phyloP scores from a whole-genome alignment of 352 stramenopile species.

The Elongisporangium senticosum region DNA sequence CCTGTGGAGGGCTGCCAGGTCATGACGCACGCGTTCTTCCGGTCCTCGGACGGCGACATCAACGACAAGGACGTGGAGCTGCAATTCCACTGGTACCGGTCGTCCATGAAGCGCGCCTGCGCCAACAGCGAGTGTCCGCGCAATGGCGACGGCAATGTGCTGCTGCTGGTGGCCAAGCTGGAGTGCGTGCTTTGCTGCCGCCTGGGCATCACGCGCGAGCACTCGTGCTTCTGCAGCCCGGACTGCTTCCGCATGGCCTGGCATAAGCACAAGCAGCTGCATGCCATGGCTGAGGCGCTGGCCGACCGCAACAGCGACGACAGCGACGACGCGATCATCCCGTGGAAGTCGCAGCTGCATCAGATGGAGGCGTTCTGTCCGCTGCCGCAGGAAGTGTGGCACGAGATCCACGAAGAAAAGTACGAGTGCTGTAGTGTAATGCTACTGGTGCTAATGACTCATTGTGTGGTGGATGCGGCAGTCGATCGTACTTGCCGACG shows the following conservation, averaged over 20 bases:
- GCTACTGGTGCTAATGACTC: neutral
- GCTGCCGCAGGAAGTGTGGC: constrained; percentile 44
- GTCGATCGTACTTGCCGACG: constrained; percentile 64
- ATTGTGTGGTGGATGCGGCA: constrained; percentile 9
- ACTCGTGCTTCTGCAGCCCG: constrained; percentile 62
- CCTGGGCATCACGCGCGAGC: constrained; percentile 53
- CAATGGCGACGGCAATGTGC: constrained; percentile 54
- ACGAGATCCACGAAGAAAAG: constrained; percentile 64
- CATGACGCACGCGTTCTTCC: constrained; percentile 77
- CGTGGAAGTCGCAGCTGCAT: constrained; percentile 57
- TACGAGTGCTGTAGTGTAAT: constrained; percentile 15
- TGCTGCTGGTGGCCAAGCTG: constrained; percentile 65
- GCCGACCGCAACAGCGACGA: constrained; percentile 11
- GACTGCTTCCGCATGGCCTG: constrained; percentile 66
- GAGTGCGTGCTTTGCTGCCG: constrained; percentile 68
- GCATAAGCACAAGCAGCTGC: constrained; percentile 62
- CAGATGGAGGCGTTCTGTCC: constrained; percentile 54
- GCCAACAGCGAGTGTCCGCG: constrained; percentile 55
- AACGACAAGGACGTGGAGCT: constrained; percentile 68
- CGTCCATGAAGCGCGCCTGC: constrained; percentile 44
- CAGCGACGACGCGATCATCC: constrained; percentile 12
- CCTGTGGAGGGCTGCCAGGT: constrained; percentile 62
- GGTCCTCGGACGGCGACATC: constrained; percentile 58
- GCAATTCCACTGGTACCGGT: constrained; percentile 67
- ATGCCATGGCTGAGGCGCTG: constrained; percentile 27